Evolutionary conservation across 495 filamentous ascomycete species (phyloP).

Genomic region (Choiromyces venosus): DNA sequence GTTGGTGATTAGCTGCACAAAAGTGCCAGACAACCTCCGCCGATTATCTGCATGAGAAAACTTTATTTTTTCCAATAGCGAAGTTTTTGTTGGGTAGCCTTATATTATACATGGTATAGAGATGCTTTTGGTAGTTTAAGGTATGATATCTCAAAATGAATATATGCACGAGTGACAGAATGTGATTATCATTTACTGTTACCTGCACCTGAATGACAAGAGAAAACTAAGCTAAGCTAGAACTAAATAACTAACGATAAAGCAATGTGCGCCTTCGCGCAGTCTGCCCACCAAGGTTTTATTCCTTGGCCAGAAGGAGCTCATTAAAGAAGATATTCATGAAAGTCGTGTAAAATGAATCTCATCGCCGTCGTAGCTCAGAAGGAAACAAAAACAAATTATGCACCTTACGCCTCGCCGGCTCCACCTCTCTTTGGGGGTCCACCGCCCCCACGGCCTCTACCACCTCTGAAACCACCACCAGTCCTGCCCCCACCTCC

Average conservation of each 20-base stretch:
- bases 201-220: background rate
- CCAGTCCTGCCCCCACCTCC: constrained; percentile 27
- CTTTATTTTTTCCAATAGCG: background rate
- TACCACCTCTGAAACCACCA: constrained; percentile 9
- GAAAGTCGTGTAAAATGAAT: background rate
- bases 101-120: background rate
- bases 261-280: background rate
- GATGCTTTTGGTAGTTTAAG: background rate
- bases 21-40: background rate
- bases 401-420: background rate
- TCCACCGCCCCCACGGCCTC: constrained; percentile 1
- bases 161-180: background rate
- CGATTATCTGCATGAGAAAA: background rate
- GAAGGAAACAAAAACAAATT: background rate
- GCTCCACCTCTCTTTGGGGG: background rate
- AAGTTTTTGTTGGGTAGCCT: background rate
- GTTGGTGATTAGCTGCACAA: background rate
- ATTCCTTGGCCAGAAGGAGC: background rate
- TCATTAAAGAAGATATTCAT: background rate
- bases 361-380: background rate
- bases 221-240: background rate
- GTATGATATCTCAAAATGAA: background rate
- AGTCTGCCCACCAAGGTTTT: background rate
- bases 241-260: background rate
- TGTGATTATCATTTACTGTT: background rate